These are phyloP conservation scores for Phoma sp. DNA, from an alignment of 2,329 filamentous ascomycete genomes.

Conservation along the genomic window DNA sequence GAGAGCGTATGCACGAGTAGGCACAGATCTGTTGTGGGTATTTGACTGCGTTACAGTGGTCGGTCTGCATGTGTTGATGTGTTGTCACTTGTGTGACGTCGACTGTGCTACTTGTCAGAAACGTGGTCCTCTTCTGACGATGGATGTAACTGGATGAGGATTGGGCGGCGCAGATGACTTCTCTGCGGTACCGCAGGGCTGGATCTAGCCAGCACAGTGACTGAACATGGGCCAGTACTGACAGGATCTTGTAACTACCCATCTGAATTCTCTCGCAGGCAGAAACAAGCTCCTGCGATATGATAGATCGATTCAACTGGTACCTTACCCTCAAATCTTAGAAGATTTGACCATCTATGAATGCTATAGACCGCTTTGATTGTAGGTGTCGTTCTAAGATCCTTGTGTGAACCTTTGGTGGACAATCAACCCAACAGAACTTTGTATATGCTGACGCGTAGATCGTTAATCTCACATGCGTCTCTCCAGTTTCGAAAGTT, in stretches of 20 bases:
- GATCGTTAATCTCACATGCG: slow-evolving; percentile 9
- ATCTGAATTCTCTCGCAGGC: too few species aligned
- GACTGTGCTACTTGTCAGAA: slow-evolving; percentile 5
- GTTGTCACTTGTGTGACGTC: not conserved
- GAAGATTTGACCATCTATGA: too few species aligned
- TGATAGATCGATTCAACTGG: too few species aligned
- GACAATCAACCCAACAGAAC: slow-evolving; percentile 6
- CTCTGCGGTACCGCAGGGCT: not conserved
- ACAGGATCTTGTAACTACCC: not conserved
- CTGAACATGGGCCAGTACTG: not conserved
- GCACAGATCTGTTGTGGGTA: too few species aligned
- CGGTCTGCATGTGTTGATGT: not conserved
- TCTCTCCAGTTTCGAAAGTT: not conserved
- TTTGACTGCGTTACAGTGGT: not conserved
- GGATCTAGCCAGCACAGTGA: not conserved
- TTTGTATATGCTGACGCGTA: slow-evolving; percentile 7
- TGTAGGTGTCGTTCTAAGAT: not conserved
- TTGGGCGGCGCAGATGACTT: too few species aligned
- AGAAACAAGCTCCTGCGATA: too few species aligned
- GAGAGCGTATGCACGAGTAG: too few species aligned
- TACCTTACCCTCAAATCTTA: too few species aligned
- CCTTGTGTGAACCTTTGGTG: not conserved
- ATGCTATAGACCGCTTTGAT: not conserved
- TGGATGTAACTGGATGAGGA: not conserved
- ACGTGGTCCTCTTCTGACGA: not conserved